Evolutionary conservation across 345 rosid genomes (phyloP), one percentile per base, ranked within the genome.

Genomic region (Dimocarpus longan): DNA sequence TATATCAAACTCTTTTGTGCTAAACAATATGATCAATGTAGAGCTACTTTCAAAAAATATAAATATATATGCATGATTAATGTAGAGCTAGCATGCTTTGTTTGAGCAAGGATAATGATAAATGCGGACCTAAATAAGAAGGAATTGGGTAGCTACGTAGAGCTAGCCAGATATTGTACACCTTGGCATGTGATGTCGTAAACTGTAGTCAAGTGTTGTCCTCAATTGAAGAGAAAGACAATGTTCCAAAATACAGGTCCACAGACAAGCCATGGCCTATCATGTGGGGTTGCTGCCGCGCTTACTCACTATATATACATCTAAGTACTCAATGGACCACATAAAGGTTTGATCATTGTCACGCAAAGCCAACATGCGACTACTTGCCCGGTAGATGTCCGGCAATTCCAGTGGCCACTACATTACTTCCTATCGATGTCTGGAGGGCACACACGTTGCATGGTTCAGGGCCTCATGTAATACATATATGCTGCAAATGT

Each of bases 381-480:
- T 59, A 44, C 24, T 46, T 84, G 91, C 80, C 79, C 77, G 87
- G 89, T 86, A 68, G 91, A 83, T 82, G 79, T 70, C 85, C 82
- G 73, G 84, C 90, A 87, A 74, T 82, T 78, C 82, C 56, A 74
- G 81, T 76, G 87, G 89, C 78, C 76, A 69, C 73, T 52, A 15
- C 40, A 68, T 71, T 64, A 44, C 67, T 74, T 24, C 76, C 64
- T 68, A 73, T 78, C 74, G 5, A 50, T 60, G 72, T 78, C 46
- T 62, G 11, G 5, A 26, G 42, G 69, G 37, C 57, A 21, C 73
- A 32, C 39, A 63, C 8, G 68, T 74, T 9, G n/a, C n/a, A n/a
- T n/a, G 68, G 44, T 42, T 42, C 44, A 42, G 44, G 44, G 8
- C 43, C 7, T 13, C 68, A 66, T 44, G 26, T n/a, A 69, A 69